These are phyloP conservation scores for Colletotrichum sp. DNA, from an alignment of 2,329 filamentous ascomycete genomes.

Conservation along the genomic window DNA sequence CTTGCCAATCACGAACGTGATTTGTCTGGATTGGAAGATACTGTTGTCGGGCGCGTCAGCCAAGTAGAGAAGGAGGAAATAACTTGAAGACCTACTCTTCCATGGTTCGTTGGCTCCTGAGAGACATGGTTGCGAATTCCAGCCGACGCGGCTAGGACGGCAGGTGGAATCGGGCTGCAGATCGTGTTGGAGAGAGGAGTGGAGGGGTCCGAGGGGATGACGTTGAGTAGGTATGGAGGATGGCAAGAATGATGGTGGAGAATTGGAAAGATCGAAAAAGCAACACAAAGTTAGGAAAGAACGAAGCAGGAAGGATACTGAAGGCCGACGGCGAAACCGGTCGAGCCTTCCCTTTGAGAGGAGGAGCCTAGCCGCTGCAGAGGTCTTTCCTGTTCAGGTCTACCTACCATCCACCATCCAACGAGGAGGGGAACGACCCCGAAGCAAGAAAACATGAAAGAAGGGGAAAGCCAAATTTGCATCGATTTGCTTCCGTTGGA, in stretches of 20 bases:
- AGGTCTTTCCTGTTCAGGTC: background rate
- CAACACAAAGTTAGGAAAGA: background rate
- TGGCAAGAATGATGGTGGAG: background rate
- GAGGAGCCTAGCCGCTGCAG: background rate
- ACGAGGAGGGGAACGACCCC: fast-evolving
- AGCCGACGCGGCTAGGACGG: background rate
- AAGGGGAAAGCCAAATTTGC: background rate
- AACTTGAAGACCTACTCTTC: background rate
- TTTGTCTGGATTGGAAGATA: background rate
- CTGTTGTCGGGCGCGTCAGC: background rate
- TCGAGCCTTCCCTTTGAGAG: background rate
- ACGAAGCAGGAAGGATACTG: background rate
- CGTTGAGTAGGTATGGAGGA: background rate
- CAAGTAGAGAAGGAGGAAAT: fast-evolving
- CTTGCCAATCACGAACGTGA: background rate
- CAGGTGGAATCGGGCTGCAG: background rate
- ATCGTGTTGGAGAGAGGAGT: background rate
- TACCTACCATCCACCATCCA: no score
- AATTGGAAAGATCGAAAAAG: background rate
- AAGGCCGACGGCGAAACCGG: fast-evolving
- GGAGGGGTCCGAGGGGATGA: no score
- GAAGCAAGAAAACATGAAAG: no score
- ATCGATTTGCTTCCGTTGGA: background rate
- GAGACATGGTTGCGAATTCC: background rate
- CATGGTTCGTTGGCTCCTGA: background rate